Percentiles rank a stretch among this genome's conserved stretches.
Evolutionary conservation across 2,329 filamentous ascomycete genomes (phyloP).

Genomic region (Nemania diffusa): DNA sequence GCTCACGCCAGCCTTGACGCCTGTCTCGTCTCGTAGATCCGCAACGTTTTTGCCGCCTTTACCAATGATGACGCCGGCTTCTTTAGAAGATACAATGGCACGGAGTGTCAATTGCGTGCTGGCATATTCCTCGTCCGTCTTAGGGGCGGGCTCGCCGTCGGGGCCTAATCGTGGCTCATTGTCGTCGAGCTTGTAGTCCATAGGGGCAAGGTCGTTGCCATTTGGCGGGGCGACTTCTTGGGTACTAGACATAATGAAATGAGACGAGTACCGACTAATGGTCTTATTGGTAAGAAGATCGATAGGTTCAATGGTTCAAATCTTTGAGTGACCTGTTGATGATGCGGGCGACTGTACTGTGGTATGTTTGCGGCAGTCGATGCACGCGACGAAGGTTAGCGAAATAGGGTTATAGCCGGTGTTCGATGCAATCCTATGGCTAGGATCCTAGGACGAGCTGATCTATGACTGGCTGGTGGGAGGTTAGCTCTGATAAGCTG

Average conservation of each 20-base stretch:
- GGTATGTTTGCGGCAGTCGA: constrained; percentile 20
- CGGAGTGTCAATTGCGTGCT: constrained; percentile 91
- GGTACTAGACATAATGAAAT: constrained; percentile 66
- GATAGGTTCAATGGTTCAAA: constrained; percentile 5
- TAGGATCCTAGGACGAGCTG: constrained; percentile 40
- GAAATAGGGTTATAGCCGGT: constrained; percentile 33
- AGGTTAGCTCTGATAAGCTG: constrained; percentile 49
- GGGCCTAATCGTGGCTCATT: constrained; percentile 69
- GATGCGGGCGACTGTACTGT: background rate
- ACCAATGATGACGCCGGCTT: constrained; percentile 98
- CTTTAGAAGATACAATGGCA: constrained; percentile 98
- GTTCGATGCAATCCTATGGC: constrained; percentile 35
- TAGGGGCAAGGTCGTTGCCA: constrained; percentile 67
- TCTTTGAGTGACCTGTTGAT: constrained; percentile 15
- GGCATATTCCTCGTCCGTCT: constrained; percentile 97
- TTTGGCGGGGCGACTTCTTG: constrained; percentile 68
- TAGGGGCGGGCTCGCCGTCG: constrained; percentile 82
- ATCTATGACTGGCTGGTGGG: constrained; percentile 39
- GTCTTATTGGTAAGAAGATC: constrained; percentile 33
- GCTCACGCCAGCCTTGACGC: constrained; percentile 97
- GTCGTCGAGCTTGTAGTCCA: constrained; percentile 75
- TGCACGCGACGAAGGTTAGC: constrained; percentile 31
- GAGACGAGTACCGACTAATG: constrained; percentile 37
- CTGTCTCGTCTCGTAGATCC: constrained; percentile 95
- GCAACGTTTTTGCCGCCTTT: constrained; percentile 99